phyloP scores from a whole-genome alignment of 2,329 filamentous ascomycete species.

The Curvularia lunata region DNA sequence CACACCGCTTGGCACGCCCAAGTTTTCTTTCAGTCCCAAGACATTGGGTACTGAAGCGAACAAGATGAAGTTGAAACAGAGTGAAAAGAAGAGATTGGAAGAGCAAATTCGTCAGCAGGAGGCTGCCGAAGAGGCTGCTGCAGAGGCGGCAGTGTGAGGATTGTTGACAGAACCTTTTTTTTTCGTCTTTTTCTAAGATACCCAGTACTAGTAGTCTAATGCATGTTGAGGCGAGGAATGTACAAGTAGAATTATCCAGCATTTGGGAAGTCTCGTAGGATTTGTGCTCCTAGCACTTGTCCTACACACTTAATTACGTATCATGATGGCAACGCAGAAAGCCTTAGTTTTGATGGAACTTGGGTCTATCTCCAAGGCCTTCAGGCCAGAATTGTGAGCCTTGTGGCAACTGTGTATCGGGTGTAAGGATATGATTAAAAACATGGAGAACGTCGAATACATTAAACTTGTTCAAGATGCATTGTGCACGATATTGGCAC shows the following conservation, averaged over 20 bases:
- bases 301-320: no score
- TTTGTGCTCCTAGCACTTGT: neutral
- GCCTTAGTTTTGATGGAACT: no score
- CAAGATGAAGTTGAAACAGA: conserved; percentile 54
- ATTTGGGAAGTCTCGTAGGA: neutral
- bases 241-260: no score
- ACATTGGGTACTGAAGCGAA: conserved; percentile 48
- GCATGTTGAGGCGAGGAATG: no score
- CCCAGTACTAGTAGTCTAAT: neutral
- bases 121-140: conserved; percentile 33
- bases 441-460: no score
- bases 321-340: no score
- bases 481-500: no score
- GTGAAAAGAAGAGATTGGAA: conserved; percentile 53
- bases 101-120: conserved; percentile 53
- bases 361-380: no score
- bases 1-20: conserved; percentile 42
- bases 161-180: neutral
- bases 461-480: no score
- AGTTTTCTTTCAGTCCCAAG: conserved; percentile 53
- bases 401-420: no score
- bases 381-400: no score
- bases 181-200: neutral
- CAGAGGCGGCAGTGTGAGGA: neutral
- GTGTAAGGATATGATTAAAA: no score